Base-by-base conservation (phyloP, 2,329 filamentous ascomycete genomes). In the Aaosphaeria pasadenensis region DNA sequence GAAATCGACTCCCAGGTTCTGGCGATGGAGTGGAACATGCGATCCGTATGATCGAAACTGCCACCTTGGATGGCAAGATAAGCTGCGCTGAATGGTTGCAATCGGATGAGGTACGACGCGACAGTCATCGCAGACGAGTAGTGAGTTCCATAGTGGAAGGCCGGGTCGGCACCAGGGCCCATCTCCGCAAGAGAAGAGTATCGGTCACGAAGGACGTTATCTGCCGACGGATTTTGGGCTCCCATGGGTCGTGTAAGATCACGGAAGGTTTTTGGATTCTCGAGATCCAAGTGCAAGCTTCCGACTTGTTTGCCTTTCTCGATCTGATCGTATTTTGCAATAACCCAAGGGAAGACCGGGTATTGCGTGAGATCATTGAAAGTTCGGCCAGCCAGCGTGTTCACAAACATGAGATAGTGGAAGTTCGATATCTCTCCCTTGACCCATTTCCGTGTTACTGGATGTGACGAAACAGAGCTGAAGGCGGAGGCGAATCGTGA, bases 101-200 rank as follows among this genome's bases (percentile, higher is more conserved):
- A 78, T 13, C 94, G 87, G 60, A 99, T 96, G 38, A 99, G 80
- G 62, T 96, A 99, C 0, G 91, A 96, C 9, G 91, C 91, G 5
- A 99, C 94, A 50, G 96, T 96, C 94, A 97, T 99, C 6, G 94
- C 94, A 2, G 94, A 97, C 1, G 94, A 97, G 69, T 99, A 99
- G 67, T 99, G 95, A 0, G 95, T 99, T 13, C 94, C 94, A 58
- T 97, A 99, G 66, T 99, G 94, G 67, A 96, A 99, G 7, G 9
- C n/a, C 0, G 94, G 88, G 1, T 88, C 86, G 29, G 57, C 60
- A 41, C 80, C 78, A 48, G 96, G 91, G 6, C 87, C 89, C 78
- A 99, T 95, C 66, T 97, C 94, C 1, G 86, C 86, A 66, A 99
- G 86, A 11, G 89, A 88, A 56, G 86, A 84, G 67, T 96, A 97